Base-by-base conservation (phyloP, 148 eudicot species). In the Chenopodium quinoa region DNA sequence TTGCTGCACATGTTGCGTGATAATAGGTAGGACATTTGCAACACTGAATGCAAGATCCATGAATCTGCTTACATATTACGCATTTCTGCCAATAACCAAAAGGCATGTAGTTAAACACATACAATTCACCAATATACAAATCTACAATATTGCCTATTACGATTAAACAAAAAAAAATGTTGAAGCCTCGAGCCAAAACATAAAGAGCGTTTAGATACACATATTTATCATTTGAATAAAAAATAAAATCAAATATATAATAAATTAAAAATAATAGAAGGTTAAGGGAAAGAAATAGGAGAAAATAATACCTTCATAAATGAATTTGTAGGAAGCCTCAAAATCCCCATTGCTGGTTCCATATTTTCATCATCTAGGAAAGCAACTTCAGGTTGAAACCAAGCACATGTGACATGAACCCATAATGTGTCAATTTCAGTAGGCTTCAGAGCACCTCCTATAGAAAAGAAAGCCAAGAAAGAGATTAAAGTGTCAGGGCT, bases 381-480 rank as follows among this genome's bases (percentile, higher is more conserved):
- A 80, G 93, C 89, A 88, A 96, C 88, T 90, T 96, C 99, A 62
- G 99, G 98, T 71, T 86, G 91, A 84, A 91, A 94, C 99, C 99
- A 96, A 70, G 98, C 99, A 89, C 99, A 96, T 31, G 95, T 91
- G 80, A 96, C 94, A 87, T 96, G 99, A 84, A 96, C 98, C 99
- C 99, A 96, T 83, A 96, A 83, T 85, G 77, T 63, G 71, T 90
- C 91, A 68, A 93, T 76, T 81, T 94, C 97, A 77, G 99, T 96
- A 63, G 99, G 99, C 89, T 96, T 96, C 83, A 96, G 82, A 79
- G 99, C 98, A 80, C 99, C 99, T 56, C 99, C 99, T 96, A 82
- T 72, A 81, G 34, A 84, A 70, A 82, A 86, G 48, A 16, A 54
- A 79, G 48, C 72, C 66, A 62, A 20, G 62, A 56, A 67, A 1